A percentile compares a stretch with the other conserved stretches of the same genome.
phyloP scores from a whole-genome alignment of 2,329 filamentous ascomycete species.

The Colletotrichum lentis region DNA sequence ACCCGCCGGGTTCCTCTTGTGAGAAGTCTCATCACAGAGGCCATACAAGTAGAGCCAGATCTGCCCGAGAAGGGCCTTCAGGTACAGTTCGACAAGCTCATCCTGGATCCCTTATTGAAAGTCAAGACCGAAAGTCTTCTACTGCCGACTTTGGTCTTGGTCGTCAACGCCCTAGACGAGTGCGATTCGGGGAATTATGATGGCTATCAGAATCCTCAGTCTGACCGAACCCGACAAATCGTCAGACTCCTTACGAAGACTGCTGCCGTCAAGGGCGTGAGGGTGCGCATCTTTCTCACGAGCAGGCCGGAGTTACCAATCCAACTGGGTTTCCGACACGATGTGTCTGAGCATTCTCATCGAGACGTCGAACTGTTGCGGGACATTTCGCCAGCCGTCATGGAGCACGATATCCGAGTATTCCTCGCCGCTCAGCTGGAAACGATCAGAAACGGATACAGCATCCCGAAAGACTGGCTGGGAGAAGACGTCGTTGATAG shows the following conservation, averaged over 20 bases:
- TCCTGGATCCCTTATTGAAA: not conserved
- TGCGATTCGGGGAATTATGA: not conserved
- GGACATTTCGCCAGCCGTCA: not conserved
- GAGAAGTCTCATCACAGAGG: not conserved
- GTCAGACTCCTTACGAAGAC: not conserved
- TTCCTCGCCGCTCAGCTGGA: not conserved
- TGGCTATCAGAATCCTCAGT: not conserved
- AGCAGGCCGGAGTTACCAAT: constrained; percentile 17
- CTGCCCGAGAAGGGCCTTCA: not conserved
- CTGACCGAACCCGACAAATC: not conserved
- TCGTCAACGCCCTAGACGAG: constrained; percentile 24
- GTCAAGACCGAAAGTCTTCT: not conserved
- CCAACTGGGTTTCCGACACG: not conserved
- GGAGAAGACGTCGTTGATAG: constrained; percentile 14
- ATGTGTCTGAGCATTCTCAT: not conserved
- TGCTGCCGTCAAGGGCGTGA: not conserved
- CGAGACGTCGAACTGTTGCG: not conserved
- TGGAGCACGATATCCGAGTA: constrained; percentile 4
- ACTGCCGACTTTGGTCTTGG: not conserved
- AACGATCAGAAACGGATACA: not conserved
- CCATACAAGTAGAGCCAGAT: not conserved
- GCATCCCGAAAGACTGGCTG: constrained; percentile 4
- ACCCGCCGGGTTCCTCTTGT: not conserved
- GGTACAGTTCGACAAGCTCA: constrained; percentile 3
- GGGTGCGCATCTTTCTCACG: constrained; percentile 3